These are phyloP conservation scores for Nicotiana paniculata DNA, from an alignment of 257 asterid species.

Conservation along the genomic window DNA sequence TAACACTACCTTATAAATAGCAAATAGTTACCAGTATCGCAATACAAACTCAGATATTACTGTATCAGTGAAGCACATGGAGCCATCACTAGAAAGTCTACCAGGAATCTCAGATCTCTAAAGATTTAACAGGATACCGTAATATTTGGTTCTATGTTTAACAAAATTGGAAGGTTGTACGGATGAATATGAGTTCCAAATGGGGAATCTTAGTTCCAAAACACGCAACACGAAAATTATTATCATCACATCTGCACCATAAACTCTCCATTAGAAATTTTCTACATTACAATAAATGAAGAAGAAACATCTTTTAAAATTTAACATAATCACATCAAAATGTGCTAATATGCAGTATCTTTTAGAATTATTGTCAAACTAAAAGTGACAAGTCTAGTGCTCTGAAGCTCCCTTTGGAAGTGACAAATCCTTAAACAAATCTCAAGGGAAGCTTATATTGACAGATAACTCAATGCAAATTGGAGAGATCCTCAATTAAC, in stretches of 20 bases:
- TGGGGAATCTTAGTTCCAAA: neutral
- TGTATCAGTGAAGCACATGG: neutral
- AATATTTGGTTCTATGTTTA: neutral
- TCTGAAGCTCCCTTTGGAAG: neutral
- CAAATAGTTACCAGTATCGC: neutral
- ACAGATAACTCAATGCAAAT: neutral
- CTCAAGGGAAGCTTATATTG: neutral
- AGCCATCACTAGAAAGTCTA: neutral
- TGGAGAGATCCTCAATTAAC: neutral
- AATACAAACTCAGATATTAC: neutral
- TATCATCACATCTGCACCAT: neutral
- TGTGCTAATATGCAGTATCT: neutral
- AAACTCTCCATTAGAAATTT: neutral
- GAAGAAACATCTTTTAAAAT: neutral
- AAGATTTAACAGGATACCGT: neutral
- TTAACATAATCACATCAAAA: neutral
- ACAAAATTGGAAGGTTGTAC: neutral
- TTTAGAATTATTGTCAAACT: neutral
- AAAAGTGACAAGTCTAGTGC: neutral
- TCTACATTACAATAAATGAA: neutral
- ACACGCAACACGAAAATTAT: neutral
- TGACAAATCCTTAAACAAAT: neutral
- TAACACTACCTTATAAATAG: neutral
- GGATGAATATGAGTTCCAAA: neutral
- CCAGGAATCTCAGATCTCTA: neutral